Conservation (phyloP, 257 asterid species). For the Handroanthus guayacan region DNA sequence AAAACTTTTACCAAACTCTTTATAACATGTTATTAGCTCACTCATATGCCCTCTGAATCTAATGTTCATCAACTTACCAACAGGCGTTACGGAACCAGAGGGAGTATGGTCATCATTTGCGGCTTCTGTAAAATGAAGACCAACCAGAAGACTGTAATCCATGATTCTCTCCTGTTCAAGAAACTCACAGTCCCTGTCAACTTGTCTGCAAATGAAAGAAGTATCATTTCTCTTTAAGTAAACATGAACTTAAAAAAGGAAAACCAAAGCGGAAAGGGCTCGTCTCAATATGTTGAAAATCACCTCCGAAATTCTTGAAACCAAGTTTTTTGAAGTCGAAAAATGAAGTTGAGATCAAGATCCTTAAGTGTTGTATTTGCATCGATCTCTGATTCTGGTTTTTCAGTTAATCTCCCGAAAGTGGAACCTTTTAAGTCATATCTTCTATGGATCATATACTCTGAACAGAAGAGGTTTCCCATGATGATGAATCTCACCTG, state of each 20-base stretch:
- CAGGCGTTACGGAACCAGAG: slow-evolving; percentile 46
- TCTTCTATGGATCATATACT: slow-evolving; percentile 73
- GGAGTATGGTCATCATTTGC: slow-evolving; percentile 47
- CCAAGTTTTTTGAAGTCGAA: slow-evolving; percentile 84
- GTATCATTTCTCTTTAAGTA: too few species aligned
- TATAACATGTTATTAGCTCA: too few species aligned
- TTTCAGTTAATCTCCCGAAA: slow-evolving; percentile 84
- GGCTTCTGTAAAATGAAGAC: slow-evolving; percentile 68
- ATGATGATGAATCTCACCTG: slow-evolving; percentile 91
- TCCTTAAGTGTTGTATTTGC: slow-evolving; percentile 91
- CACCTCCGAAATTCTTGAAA: slow-evolving; percentile 87
- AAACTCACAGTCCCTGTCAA: slow-evolving; percentile 74
- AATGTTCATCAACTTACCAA: slow-evolving; percentile 38
- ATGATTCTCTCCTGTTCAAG: slow-evolving; percentile 80
- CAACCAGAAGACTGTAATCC: slow-evolving; percentile 85
- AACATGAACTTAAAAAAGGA: not conserved
- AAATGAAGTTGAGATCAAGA: slow-evolving; percentile 86
- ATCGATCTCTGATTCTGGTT: slow-evolving; percentile 87
- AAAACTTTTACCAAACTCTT: too few species aligned
- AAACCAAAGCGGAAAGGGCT: not conserved
- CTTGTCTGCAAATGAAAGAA: slow-evolving; percentile 57
- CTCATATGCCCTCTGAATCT: too few species aligned
- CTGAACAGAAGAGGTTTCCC: slow-evolving; percentile 87
- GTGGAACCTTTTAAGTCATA: slow-evolving; percentile 96
- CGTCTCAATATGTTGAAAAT: too few species aligned